A percentile compares a stretch with the other conserved stretches of the same genome.
Evolutionary conservation across 2,329 filamentous ascomycete species (phyloP).

Genomic region (Bimuria novae-zelandiae): DNA sequence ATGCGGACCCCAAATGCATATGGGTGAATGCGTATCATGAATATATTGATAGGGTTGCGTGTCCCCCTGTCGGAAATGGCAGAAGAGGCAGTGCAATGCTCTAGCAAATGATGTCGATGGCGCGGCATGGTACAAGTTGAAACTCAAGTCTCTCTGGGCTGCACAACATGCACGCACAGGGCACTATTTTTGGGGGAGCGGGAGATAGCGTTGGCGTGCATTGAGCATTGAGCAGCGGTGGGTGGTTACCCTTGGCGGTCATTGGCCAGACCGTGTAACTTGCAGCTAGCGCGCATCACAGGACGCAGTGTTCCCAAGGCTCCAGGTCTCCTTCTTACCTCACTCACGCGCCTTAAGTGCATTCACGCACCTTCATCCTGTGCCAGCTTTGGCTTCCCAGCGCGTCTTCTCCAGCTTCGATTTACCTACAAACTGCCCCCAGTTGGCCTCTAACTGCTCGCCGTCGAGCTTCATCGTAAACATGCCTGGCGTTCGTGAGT

Average conservation of each 20-base stretch:
- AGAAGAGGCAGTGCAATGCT: conserved; percentile 19
- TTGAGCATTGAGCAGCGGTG: conserved; percentile 16
- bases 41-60: conserved; percentile 16
- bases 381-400: conserved; percentile 9
- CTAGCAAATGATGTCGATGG: conserved; percentile 4
- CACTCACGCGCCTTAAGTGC: neutral
- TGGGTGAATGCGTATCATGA: conserved; percentile 5
- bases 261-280: conserved; percentile 17
- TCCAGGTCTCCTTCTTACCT: conserved; percentile 5
- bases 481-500: conserved; percentile 50
- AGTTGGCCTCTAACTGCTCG: conserved; percentile 1
- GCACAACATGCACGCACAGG: conserved; percentile 14
- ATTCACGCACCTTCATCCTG: conserved; percentile 12
- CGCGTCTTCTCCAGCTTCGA: neutral
- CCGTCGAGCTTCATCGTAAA: conserved; percentile 17
- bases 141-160: conserved; percentile 22
- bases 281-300: conserved; percentile 12
- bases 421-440: neutral
- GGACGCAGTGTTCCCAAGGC: conserved; percentile 22
- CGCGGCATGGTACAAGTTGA: conserved; percentile 13
- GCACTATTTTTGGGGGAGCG: conserved; percentile 28
- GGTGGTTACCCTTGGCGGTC: conserved; percentile 7
- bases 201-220: conserved; percentile 15
- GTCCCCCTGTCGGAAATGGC: conserved; percentile 1
- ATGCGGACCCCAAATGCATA: neutral